phyloP scores from a whole-genome alignment of 805 yeast species.

The Jamesozyma lodderae region DNA sequence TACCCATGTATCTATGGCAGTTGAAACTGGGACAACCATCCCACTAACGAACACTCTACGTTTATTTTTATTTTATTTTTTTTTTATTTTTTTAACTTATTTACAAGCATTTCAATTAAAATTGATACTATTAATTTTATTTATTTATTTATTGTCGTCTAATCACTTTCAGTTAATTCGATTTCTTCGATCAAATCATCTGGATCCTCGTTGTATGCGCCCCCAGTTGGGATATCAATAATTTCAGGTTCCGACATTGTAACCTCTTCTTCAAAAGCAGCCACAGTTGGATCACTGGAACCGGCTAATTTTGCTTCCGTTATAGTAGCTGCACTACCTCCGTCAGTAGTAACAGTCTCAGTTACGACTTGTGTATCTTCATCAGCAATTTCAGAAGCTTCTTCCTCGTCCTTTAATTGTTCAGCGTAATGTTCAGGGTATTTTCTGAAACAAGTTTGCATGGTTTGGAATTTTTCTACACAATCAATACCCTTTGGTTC shows the following conservation, averaged over 20 bases:
- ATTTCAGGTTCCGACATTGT: not conserved
- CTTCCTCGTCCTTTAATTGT: slow-evolving; percentile 35
- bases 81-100: not conserved
- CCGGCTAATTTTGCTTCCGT: no score
- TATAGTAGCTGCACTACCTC: no score
- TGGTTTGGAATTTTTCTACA: slow-evolving; percentile 77
- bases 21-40: slow-evolving; percentile 2
- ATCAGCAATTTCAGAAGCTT: slow-evolving; percentile 5
- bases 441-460: slow-evolving; percentile 91
- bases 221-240: no score
- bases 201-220: not conserved
- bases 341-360: not conserved
- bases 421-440: slow-evolving; percentile 93
- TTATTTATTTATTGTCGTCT: not conserved
- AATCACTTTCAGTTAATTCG: slow-evolving; percentile 9
- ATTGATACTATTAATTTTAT: not conserved
- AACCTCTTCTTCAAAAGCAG: not conserved
- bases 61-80: not conserved
- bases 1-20: slow-evolving; percentile 15
- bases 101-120: not conserved
- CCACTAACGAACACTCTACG: not conserved
- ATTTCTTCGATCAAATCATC: slow-evolving; percentile 7
- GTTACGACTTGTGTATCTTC: not conserved
- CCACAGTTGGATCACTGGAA: not conserved
- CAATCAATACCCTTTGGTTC: slow-evolving; percentile 98